Evolutionary conservation across 257 asterid genomes (phyloP), one percentile per base, ranked within the genome.

Genomic region (Thymus mandschuricus): DNA sequence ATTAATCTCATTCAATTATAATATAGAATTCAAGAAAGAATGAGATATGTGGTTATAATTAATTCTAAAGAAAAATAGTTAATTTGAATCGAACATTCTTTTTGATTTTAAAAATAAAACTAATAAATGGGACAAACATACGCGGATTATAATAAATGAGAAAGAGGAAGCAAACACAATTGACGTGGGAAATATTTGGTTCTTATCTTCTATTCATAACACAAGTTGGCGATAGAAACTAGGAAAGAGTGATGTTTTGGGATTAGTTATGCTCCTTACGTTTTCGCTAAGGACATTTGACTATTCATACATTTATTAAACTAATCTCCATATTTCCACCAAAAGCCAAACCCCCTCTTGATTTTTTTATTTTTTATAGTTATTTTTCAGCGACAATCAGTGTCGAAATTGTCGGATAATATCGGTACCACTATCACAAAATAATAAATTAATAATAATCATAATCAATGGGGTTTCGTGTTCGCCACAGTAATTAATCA

Each of bases 251-350:
- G 57, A 51, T 51, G 57, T 51, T 51, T 52, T 15, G 55, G 56
- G n/a, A n/a, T 7, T 50, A 29, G 62, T 15, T 29, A 3, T 55
- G 30, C 12, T n/a, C 48, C 67, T 62, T 62, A 9, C 35, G 51
- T 40, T 40, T 40, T 62, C 15, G 67, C 21, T 15, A 21, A 41
- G 67, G 67, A 41, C 67, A 21, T 40, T 61, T 60, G 38, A 62
- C 51, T 62, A 40, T 41, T 38, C 9, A 44, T 44, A 3, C 9
- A 44, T 44, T 15, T 21, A 21, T 21, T 21, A 21, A 9, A 15
- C 13, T 21, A n/a, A 41, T 62, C 51, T 38, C 51, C 52, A 21
- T 40, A 62, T 62, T 40, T 41, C 51, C 34, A 6, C 67, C 51
- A 40, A 61, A 43, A 61, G 50, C 51, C 65, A 61, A 43, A 61